Conservation (phyloP, 768 basidiomycete genomes). For the Rhizopogon salebrosus region DNA sequence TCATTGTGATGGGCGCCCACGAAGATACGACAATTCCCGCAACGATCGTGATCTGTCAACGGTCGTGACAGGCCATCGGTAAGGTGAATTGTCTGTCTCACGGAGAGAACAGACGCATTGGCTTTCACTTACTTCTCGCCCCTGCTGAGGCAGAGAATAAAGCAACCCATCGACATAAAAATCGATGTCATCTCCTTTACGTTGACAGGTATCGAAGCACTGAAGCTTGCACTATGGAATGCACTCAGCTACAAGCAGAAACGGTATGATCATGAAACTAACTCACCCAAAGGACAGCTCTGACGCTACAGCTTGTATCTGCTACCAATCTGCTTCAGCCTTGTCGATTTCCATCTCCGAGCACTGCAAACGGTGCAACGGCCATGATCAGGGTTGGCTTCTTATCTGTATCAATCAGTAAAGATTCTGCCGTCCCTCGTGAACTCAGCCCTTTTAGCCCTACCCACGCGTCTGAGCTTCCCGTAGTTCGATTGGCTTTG, state of each 20-base stretch:
- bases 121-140: no score
- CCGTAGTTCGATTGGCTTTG: no score
- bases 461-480: no score
- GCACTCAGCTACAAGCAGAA: background rate
- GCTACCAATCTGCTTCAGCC: slow-evolving; percentile 32
- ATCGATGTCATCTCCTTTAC: no score
- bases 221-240: background rate
- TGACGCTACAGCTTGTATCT: slow-evolving; percentile 23
- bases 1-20: background rate
- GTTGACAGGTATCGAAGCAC: background rate
- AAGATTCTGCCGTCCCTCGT: background rate
- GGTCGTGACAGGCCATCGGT: no score
- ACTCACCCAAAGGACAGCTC: background rate
- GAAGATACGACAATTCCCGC: no score
- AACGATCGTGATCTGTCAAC: background rate
- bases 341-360: no score
- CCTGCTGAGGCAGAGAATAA: no score
- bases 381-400: slow-evolving; percentile 37
- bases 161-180: no score
- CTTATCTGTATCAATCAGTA: no score
- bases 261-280: background rate
- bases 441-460: no score
- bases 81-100: background rate
- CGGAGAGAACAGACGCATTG: no score
- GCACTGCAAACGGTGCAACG: slow-evolving; percentile 33